Evolutionary conservation across 176 grass and related monocot genomes (phyloP).

Genomic region (Zea luxurians): DNA sequence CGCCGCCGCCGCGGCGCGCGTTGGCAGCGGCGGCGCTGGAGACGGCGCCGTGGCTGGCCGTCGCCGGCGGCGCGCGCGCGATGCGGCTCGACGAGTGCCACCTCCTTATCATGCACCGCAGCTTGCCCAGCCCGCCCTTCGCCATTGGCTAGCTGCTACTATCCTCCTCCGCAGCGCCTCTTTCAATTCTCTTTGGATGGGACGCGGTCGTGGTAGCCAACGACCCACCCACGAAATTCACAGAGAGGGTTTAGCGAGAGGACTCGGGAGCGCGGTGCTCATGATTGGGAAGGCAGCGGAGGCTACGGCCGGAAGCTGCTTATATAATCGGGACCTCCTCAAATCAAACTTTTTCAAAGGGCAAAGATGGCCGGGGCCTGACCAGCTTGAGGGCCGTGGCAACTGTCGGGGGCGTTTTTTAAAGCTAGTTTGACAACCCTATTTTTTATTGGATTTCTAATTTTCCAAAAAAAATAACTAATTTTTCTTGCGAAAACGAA

Average conservation of each 20-base stretch:
- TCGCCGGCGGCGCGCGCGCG: constrained; percentile 14
- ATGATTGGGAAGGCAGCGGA: constrained; percentile 17
- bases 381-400: too few species aligned
- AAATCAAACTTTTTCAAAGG: neutral
- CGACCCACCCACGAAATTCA: neutral
- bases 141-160: constrained; percentile 11
- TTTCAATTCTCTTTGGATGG: neutral
- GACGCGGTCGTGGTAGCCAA: neutral
- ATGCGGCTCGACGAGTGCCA: constrained; percentile 73
- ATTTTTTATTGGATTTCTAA: too few species aligned
- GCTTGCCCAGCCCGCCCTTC: constrained; percentile 65
- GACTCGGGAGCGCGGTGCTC: neutral
- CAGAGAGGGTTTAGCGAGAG: neutral
- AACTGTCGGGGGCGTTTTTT: too few species aligned
- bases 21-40: too few species aligned
- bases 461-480: too few species aligned
- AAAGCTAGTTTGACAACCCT: too few species aligned
- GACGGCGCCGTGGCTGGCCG: neutral
- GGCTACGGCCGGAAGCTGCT: neutral
- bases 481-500: too few species aligned
- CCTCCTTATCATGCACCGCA: constrained; percentile 70
- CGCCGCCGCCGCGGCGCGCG: constrained; percentile 4
- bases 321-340: constrained; percentile 15
- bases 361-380: neutral
- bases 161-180: neutral